These are phyloP conservation scores for Apophysomyces elegans DNA, from an alignment of 371 early-diverging fungal genomes.

Conservation along the genomic window DNA sequence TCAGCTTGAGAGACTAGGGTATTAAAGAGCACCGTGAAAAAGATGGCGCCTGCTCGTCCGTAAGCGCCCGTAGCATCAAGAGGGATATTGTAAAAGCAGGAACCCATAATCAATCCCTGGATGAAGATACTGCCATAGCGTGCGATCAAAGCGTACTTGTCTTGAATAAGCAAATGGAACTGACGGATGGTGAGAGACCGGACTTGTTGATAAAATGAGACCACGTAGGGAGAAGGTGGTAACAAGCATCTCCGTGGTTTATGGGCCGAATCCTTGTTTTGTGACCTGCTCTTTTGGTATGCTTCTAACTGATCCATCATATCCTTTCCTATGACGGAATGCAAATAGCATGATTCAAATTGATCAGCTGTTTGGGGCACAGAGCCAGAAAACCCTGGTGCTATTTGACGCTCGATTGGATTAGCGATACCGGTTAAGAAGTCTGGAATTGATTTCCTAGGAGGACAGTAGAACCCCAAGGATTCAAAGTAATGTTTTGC, in stretches of 20 bases:
- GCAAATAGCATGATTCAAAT: slow-evolving; percentile 48
- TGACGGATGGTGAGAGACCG: slow-evolving; percentile 53
- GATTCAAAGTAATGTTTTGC: slow-evolving; percentile 72
- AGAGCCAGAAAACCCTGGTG: slow-evolving; percentile 49
- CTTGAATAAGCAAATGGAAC: slow-evolving; percentile 51
- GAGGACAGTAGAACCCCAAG: slow-evolving; percentile 72
- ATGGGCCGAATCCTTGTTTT: slow-evolving; percentile 39
- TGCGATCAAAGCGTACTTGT: slow-evolving; percentile 47
- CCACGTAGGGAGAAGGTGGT: slow-evolving; percentile 48
- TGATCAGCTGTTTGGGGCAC: slow-evolving; percentile 50
- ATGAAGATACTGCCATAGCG: slow-evolving; percentile 58
- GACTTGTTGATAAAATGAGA: slow-evolving; percentile 57
- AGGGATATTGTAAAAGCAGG: slow-evolving; percentile 65
- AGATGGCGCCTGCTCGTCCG: slow-evolving; percentile 69
- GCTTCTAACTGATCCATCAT: slow-evolving; percentile 35
- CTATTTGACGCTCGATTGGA: slow-evolving; percentile 57
- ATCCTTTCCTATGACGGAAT: slow-evolving; percentile 23
- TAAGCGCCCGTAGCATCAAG: slow-evolving; percentile 60
- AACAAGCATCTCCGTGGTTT: slow-evolving; percentile 28
- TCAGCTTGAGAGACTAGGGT: slow-evolving; percentile 57
- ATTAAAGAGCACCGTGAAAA: slow-evolving; percentile 61
- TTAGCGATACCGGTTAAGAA: slow-evolving; percentile 75
- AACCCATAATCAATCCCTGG: slow-evolving; percentile 70
- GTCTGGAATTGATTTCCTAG: slow-evolving; percentile 77
- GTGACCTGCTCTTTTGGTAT: slow-evolving; percentile 21